Evolutionary conservation across 1,139 yeast genomes (phyloP).

Genomic region (Saccharomycopsis hybrid): DNA sequence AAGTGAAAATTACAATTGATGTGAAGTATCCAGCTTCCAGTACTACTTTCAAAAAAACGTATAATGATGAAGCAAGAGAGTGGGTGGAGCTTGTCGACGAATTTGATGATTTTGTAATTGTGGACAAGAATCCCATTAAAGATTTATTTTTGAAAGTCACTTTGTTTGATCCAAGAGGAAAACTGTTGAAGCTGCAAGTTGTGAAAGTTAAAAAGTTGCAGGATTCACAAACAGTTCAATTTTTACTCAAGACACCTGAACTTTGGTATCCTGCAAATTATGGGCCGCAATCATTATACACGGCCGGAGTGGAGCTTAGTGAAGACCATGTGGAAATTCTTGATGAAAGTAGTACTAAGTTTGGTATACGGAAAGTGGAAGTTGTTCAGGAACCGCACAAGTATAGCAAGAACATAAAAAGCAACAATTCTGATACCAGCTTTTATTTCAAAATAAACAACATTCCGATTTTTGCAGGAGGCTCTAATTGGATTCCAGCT

Average conservation of each 20-base stretch:
- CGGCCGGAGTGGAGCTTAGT: conserved; percentile 23
- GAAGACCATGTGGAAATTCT: too few species aligned
- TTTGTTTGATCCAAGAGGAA: too few species aligned
- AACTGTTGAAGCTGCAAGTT: too few species aligned
- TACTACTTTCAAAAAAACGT: background rate
- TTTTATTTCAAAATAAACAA: conserved; percentile 39
- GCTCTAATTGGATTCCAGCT: conserved; percentile 46
- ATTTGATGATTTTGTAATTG: conserved; percentile 21
- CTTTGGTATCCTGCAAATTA: conserved; percentile 40
- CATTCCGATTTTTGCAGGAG: conserved; percentile 34
- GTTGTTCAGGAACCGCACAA: conserved; percentile 33
- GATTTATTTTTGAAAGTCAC: too few species aligned
- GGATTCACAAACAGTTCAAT: too few species aligned
- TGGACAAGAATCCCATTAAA: too few species aligned
- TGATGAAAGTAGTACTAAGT: too few species aligned
- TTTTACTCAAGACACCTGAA: conserved; percentile 25
- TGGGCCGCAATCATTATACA: conserved; percentile 35
- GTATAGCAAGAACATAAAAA: too few species aligned
- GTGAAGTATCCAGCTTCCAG: conserved; percentile 9
- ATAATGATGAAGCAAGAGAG: background rate
- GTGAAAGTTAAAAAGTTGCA: too few species aligned
- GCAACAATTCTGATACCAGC: conserved; percentile 30
- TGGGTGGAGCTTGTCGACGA: conserved; percentile 6
- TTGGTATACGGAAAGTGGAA: conserved; percentile 37
- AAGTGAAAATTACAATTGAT: conserved; percentile 23